Percentiles rank a stretch among this genome's conserved stretches.
phyloP scores from a whole-genome alignment of 2,329 filamentous ascomycete species.

The Cercospora janseana region DNA sequence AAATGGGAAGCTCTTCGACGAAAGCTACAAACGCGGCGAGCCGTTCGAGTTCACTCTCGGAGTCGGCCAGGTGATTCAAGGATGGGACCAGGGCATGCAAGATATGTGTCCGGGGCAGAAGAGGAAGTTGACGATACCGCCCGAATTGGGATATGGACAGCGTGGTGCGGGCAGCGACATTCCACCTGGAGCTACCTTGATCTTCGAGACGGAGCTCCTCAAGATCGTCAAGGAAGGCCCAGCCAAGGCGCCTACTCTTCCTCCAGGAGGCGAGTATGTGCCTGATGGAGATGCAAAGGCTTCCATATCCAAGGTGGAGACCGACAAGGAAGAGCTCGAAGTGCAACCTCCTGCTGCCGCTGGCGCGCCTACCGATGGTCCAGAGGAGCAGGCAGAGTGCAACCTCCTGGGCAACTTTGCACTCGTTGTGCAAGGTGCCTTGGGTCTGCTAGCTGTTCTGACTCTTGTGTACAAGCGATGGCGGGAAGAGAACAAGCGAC shows the following conservation, averaged over 20 bases:
- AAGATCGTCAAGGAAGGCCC: conserved; percentile 63
- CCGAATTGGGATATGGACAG: conserved; percentile 77
- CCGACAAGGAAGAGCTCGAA: conserved; percentile 18
- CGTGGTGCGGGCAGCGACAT: conserved; percentile 67
- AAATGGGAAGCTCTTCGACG: conserved; percentile 78
- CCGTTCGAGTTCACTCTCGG: conserved; percentile 82
- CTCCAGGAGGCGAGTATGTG: conserved; percentile 18
- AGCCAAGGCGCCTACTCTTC: conserved; percentile 3
- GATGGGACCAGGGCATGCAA: conserved; percentile 86
- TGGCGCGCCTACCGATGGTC: conserved; percentile 21
- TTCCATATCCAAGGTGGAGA: background rate
- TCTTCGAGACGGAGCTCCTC: conserved; percentile 90
- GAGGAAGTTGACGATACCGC: conserved; percentile 83
- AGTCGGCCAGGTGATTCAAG: conserved; percentile 80
- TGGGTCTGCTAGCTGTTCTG: conserved; percentile 78
- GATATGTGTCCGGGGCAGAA: conserved; percentile 97
- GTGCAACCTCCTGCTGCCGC: conserved; percentile 14
- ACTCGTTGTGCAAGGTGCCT: conserved; percentile 80
- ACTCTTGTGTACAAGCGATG: conserved; percentile 91
- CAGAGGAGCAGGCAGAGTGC: conserved; percentile 66
- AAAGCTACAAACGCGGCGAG: conserved; percentile 70
- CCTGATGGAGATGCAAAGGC: conserved; percentile 7
- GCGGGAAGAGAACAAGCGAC: conserved; percentile 85
- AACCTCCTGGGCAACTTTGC: conserved; percentile 86
- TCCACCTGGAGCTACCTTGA: conserved; percentile 73